Evolutionary conservation across 495 filamentous ascomycete genomes (phyloP).

Genomic region (Trichoderma orchidacearum): DNA sequence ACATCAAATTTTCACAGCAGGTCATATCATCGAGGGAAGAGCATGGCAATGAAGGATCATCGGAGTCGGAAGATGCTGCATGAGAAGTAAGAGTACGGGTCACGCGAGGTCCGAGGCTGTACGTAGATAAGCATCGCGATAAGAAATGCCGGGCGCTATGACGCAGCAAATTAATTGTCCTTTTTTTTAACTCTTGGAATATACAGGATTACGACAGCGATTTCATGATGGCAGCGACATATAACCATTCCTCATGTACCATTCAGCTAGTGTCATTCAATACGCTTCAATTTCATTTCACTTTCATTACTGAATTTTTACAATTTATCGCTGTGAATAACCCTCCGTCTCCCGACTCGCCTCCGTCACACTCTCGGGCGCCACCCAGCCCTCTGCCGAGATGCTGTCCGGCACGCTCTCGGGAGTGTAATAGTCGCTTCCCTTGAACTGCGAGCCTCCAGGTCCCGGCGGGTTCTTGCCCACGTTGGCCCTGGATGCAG

Average conservation of each 20-base stretch:
- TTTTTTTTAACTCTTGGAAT: background rate
- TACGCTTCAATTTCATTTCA: background rate
- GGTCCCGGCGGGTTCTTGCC: background rate
- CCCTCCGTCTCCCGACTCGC: conserved; percentile 13
- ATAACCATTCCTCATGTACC: too few relatives aligned
- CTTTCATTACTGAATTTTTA: background rate
- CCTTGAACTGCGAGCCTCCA: conserved; percentile 8
- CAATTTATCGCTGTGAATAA: background rate
- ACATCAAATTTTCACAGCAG: background rate
- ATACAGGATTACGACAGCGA: background rate
- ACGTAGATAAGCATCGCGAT: background rate
- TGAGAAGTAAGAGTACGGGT: background rate
- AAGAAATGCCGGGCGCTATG: background rate
- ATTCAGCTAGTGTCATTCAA: background rate
- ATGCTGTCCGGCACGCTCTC: conserved; percentile 15
- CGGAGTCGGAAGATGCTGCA: too few relatives aligned
- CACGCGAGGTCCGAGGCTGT: background rate
- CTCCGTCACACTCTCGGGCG: conserved; percentile 12
- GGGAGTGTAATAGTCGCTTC: conserved; percentile 11
- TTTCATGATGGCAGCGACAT: too few relatives aligned
- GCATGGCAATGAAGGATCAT: too few relatives aligned
- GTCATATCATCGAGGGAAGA: background rate
- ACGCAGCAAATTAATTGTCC: too few relatives aligned
- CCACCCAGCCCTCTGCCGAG: conserved; percentile 14
- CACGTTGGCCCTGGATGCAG: background rate